Evolutionary conservation across 371 early-diverging fungal genomes (phyloP), one percentile per base, ranked within the genome.

Genomic region (Saksenaea oblongispora): DNA sequence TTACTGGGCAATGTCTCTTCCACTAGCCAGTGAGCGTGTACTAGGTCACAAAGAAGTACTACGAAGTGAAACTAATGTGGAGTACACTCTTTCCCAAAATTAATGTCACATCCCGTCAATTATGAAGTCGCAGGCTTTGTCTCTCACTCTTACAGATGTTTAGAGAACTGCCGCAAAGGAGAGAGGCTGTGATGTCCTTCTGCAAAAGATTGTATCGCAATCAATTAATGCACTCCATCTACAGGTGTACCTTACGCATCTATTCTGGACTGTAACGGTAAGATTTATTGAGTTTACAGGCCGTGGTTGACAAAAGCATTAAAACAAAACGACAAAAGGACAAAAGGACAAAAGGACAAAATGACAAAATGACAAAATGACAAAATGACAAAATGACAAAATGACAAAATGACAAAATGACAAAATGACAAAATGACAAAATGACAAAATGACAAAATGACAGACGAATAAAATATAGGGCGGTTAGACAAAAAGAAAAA

Each of bases 211-310:
- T 18, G 9, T 18, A 47, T 47, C 47, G 47, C 47, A 47, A 47
- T 47, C 47, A 47, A 47, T 47, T 18, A 47, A 47, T 47, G 47
- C 47, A 22, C 47, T 47, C 47, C 47, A 47, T 47, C 47, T 47
- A 47, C 47, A 18, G 47, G 47, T 47, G 47, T 47, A 47, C 47
- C n/a, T 47, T 47, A 47, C 47, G 47, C 47, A 47, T 18, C 47
- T 47, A 47, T 47, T 47, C 47, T 47, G 47, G 47, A 47, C 47
- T 47, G 47, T 47, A 47, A 47, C 47, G 47, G 47, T 47, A 47
- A 18, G 47, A 47, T 47, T 18, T 47, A 47, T 47, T 47, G 47
- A 9, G 47, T 47, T 47, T 47, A 18, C 47, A 47, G 47, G 18
- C 18, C 18, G 47, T 47, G 47, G 47, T 47, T 47, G 47, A 47